Base-by-base conservation (phyloP, 306 rosid species). In the Vigna trinervia region DNA sequence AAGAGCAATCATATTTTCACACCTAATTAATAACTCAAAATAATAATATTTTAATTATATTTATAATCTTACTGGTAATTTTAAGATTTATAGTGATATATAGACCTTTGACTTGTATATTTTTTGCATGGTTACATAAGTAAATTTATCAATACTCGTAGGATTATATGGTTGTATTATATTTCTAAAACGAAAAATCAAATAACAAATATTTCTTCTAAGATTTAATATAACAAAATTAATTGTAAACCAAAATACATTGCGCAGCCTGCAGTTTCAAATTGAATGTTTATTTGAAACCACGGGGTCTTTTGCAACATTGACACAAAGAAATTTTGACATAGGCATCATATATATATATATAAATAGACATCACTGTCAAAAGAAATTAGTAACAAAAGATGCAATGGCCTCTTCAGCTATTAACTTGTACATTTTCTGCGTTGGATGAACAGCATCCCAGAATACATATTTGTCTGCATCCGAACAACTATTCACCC, bases 401-500 rank as follows among this genome's bases (percentile, higher is more conserved):
- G 91, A 65, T 12, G 78, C 74, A 3, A 83, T 14, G 46, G 90
- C 91, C 5, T 87, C 79, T 12, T 86, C 87, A 4, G 90, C 96
- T 6, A 92, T 38, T 56, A 90, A 85, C 81, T 80, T 78, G 71
- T 92, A 90, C 91, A 92, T 85, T 50, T 75, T 79, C 66, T 92
- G 58, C 3, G 97, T 85, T 6, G 96, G 96, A 88, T 92, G 97
- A 85, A 92, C 90, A 20, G 93, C 93, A 69, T 92, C 97, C 97
- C 97, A 92, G 83, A 88, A 92, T 12, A 87, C 81, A 6, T 87
- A 92, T 48, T 84, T 81, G 64, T 69, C n/a, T 32, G 96, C 84
- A 71, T 92, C 84, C 8, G 26, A 30, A 74, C 95, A 92, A 1
- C 88, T 88, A 5, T 48, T 56, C 61, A 84, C 5, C 4, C 90